Evolutionary conservation across 2,329 filamentous ascomycete species (phyloP).

Genomic region (Juglanconis sp.): DNA sequence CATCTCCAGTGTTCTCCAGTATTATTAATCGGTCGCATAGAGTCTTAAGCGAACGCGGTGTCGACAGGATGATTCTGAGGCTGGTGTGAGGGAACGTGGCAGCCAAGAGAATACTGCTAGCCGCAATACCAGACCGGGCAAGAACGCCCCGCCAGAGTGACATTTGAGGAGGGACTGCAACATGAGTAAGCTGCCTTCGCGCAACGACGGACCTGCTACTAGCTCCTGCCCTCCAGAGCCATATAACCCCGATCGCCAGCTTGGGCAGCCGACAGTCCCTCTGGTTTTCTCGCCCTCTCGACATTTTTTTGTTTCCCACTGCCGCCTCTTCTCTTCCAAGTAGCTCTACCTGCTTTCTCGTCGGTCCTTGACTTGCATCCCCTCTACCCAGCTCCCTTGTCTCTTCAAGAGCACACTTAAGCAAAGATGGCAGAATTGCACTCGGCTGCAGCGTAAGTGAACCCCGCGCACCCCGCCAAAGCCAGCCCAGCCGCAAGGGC

Average conservation of each 20-base stretch:
- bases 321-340: conserved; percentile 1
- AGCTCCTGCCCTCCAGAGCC: conserved; percentile 8
- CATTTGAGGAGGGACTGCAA: conserved; percentile 5
- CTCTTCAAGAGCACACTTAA: conserved; percentile 23
- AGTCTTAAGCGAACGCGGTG: background rate
- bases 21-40: background rate
- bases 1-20: too few species aligned
- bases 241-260: conserved; percentile 16
- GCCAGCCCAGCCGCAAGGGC: background rate
- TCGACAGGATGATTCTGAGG: background rate
- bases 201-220: background rate
- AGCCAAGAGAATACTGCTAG: background rate
- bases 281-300: conserved; percentile 8
- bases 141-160: conserved; percentile 8
- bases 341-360: background rate
- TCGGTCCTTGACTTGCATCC: conserved; percentile 5
- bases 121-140: background rate
- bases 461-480: conserved; percentile 17
- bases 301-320: conserved; percentile 8
- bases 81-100: background rate
- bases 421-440: conserved; percentile 27
- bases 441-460: conserved; percentile 28
- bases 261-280: background rate
- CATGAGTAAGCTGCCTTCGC: conserved; percentile 15
- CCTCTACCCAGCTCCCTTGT: background rate